A percentile compares a stretch with the other conserved stretches of the same genome.
Conservation (phyloP, 768 basidiomycete genomes). For the Pleurotus eryngii region DNA sequence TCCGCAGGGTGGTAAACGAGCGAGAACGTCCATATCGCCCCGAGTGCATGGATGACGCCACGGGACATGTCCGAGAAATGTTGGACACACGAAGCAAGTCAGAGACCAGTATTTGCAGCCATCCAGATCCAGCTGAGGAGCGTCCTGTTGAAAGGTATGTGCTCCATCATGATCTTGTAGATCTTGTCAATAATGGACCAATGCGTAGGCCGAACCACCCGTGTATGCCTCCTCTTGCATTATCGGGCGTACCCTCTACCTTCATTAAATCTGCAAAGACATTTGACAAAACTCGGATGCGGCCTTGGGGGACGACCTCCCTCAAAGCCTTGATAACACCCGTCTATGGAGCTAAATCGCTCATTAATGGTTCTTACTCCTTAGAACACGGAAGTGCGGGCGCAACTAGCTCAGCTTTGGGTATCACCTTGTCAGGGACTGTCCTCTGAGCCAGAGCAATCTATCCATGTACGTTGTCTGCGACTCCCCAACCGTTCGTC, state of each 20-base stretch:
- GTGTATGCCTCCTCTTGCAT: too few species aligned
- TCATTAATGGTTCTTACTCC: too few species aligned
- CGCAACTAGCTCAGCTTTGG: constrained; percentile 16
- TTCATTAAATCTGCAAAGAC: too few species aligned
- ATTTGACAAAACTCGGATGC: too few species aligned
- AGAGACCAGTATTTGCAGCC: constrained; percentile 16
- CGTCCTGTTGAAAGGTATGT: background rate
- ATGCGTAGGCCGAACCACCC: background rate
- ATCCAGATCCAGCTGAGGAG: background rate
- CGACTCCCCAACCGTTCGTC: constrained; percentile 9
- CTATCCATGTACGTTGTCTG: constrained; percentile 70
- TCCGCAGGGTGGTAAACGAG: constrained; percentile 13
- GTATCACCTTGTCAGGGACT: constrained; percentile 25
- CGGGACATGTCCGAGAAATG: constrained; percentile 20
- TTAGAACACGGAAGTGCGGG: constrained; percentile 17
- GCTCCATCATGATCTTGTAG: background rate
- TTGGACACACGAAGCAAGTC: constrained; percentile 18
- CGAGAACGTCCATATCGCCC: constrained; percentile 21
- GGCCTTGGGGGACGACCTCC: too few species aligned
- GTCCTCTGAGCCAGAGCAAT: constrained; percentile 82
- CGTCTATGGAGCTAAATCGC: too few species aligned
- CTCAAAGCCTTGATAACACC: too few species aligned
- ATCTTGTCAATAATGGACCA: background rate
- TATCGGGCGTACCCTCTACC: too few species aligned
- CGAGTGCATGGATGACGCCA: constrained; percentile 8